Conservation (phyloP, 306 rosid species). For the Castanopsis chinensis region DNA sequence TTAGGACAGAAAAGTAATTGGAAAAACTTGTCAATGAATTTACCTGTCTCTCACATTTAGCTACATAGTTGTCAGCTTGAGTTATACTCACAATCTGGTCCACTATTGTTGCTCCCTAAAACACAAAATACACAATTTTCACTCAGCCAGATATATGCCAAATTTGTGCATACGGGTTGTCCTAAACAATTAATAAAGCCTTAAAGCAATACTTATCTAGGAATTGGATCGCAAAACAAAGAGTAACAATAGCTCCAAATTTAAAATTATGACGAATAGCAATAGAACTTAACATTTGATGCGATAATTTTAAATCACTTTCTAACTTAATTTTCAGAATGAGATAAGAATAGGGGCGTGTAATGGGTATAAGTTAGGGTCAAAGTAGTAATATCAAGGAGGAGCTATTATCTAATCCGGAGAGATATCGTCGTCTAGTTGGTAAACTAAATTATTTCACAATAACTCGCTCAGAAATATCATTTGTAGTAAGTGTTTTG, state of each 20-base stretch:
- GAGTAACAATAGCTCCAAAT: background rate
- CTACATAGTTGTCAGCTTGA: constrained; percentile 67
- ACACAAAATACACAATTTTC: constrained; percentile 23
- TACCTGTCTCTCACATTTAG: constrained; percentile 53
- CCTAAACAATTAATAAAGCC: background rate
- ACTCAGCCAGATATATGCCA: background rate
- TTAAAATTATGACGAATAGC: background rate
- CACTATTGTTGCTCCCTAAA: constrained; percentile 93
- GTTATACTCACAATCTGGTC: constrained; percentile 77
- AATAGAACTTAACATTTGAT: background rate
- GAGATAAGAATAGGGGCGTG: background rate
- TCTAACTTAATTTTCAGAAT: background rate
- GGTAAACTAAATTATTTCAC: too few species aligned
- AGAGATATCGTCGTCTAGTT: too few species aligned
- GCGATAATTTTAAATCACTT: background rate
- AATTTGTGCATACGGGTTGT: background rate
- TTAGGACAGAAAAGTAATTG: constrained; percentile 4
- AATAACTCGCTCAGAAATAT: too few species aligned
- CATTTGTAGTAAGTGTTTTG: too few species aligned
- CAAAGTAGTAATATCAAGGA: too few species aligned
- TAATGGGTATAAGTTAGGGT: too few species aligned
- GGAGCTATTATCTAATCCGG: too few species aligned
- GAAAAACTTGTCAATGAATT: constrained; percentile 2
- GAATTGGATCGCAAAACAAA: background rate
- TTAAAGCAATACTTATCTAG: background rate